Conservation (phyloP, 164 flowering plant species). For the Umbellularia californica region DNA sequence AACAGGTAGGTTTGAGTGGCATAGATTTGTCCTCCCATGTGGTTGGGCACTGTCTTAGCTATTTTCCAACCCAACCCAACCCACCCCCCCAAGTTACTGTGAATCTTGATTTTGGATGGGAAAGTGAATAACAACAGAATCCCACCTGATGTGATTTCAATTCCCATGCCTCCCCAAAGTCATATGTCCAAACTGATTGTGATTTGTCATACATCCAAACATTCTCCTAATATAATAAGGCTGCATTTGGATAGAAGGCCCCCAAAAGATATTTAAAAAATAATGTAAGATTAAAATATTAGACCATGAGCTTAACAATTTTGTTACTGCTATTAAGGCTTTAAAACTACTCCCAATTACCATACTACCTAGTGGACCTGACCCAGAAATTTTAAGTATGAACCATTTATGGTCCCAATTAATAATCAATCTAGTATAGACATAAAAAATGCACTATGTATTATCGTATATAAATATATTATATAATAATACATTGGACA, state of each 20-base stretch:
- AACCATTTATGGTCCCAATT: background rate
- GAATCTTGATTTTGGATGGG: background rate
- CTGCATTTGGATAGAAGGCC: background rate
- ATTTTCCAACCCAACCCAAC: background rate
- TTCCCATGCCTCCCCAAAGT: background rate
- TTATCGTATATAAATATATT: too few relatives aligned
- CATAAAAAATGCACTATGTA: too few relatives aligned
- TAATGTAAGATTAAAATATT: background rate
- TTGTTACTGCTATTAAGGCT: background rate
- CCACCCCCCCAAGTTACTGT: background rate
- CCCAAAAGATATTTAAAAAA: too few relatives aligned
- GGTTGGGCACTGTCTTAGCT: background rate
- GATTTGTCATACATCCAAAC: too few relatives aligned
- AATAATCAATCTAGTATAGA: too few relatives aligned
- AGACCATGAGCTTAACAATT: background rate
- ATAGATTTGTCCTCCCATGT: background rate
- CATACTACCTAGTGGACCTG: background rate
- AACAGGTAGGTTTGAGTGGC: background rate
- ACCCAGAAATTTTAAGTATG: background rate
- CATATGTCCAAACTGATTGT: background rate
- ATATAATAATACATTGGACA: too few relatives aligned
- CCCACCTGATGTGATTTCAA: background rate
- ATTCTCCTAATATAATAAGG: background rate
- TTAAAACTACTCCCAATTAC: background rate
- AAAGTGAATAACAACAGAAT: background rate